phyloP scores from a whole-genome alignment of 164 flowering plant genomes.

The Berberis thunbergii region DNA sequence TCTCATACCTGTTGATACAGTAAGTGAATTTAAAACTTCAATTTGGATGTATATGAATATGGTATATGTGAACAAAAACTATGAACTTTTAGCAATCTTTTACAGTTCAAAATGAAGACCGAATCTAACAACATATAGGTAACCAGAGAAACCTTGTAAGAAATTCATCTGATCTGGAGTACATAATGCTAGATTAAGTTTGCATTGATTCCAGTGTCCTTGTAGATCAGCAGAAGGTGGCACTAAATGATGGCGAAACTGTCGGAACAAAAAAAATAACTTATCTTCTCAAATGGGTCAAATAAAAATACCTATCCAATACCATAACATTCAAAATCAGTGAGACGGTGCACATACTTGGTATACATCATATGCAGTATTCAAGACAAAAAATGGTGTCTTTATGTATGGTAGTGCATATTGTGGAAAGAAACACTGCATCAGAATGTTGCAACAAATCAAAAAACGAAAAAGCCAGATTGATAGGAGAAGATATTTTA shows the following conservation, averaged over 20 bases:
- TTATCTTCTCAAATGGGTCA: not conserved
- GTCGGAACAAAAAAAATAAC: constrained; percentile 10
- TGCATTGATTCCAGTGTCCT: constrained; percentile 69
- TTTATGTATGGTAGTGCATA: constrained; percentile 43
- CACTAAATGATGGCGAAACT: constrained; percentile 71
- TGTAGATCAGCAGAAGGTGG: constrained; percentile 70
- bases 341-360: constrained; percentile 37
- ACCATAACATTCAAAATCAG: not conserved
- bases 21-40: not conserved
- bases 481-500: not conserved
- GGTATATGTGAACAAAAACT: not conserved
- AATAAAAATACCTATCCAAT: too few species aligned
- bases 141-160: constrained; percentile 54
- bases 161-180: constrained; percentile 29
- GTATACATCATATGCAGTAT: constrained; percentile 84
- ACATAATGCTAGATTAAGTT: constrained; percentile 47
- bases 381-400: constrained; percentile 75
- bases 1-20: constrained; percentile 46
- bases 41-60: too few species aligned
- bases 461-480: not conserved
- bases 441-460: constrained; percentile 2
- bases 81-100: too few species aligned
- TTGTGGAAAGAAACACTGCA: constrained; percentile 98
- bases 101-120: too few species aligned
- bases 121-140: too few species aligned